Percentiles rank a stretch among this genome's conserved stretches.
phyloP scores from a whole-genome alignment of 2,329 filamentous ascomycete genomes.

The Elsinoe necatrix region DNA sequence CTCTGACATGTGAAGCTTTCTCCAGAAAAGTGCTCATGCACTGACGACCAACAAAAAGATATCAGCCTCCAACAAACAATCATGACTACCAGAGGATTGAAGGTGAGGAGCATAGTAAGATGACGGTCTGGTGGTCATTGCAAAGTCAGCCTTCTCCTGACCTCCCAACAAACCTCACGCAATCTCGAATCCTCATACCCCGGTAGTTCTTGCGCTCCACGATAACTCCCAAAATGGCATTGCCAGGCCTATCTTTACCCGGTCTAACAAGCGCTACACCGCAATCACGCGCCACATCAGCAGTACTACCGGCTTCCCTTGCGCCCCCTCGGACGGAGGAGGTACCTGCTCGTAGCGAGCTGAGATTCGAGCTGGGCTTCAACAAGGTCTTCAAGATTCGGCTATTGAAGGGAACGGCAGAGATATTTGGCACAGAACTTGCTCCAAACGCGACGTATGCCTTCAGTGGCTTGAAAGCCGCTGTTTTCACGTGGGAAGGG shows the following conservation, averaged over 20 bases:
- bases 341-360: conserved; percentile 39
- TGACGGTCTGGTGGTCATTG: no score
- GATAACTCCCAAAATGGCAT: conserved; percentile 25
- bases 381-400: conserved; percentile 37
- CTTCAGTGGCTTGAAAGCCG: conserved; percentile 73
- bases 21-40: neutral
- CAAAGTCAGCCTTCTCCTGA: no score
- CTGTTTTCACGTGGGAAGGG: conserved; percentile 87
- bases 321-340: conserved; percentile 32
- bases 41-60: neutral
- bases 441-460: conserved; percentile 70
- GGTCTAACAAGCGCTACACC: conserved; percentile 25
- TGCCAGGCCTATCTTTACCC: conserved; percentile 41
- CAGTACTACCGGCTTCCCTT: conserved; percentile 21
- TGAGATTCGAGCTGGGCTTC: conserved; percentile 34
- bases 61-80: no score
- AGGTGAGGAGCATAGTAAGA: no score
- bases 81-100: no score
- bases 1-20: neutral
- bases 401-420: conserved; percentile 72
- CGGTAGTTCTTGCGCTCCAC: neutral
- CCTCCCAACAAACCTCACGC: no score
- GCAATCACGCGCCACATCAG: conserved; percentile 23
- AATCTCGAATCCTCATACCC: neutral
- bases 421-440: conserved; percentile 92